A percentile compares a stretch with the other conserved stretches of the same genome.
These are phyloP conservation scores for Fusarium sp. DNA, from an alignment of 2,329 filamentous ascomycete genomes.

Conservation along the genomic window DNA sequence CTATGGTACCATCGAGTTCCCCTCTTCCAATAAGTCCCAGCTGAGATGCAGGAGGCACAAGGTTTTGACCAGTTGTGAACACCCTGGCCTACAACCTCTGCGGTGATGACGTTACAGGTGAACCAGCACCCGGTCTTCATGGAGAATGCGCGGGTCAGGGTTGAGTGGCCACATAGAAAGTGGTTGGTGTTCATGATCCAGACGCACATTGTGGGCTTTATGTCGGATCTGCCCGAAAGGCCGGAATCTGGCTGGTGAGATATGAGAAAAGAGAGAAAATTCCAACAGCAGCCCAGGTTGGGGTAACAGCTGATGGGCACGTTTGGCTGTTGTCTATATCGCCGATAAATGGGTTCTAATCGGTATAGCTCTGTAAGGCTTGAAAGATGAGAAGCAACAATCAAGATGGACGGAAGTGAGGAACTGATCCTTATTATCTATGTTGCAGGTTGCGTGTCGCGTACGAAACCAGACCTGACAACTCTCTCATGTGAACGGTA, in stretches of 20 bases:
- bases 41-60: not conserved
- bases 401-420: accelerated
- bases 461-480: too few relatives aligned
- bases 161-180: not conserved
- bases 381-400: not conserved
- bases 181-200: not conserved
- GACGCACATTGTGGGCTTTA: not conserved
- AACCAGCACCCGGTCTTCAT: not conserved
- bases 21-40: not conserved
- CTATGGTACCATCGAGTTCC: not conserved
- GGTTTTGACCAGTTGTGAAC: not conserved
- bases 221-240: accelerated
- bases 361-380: not conserved
- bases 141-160: not conserved
- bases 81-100: not conserved
- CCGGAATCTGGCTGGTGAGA: too few relatives aligned
- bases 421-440: not conserved
- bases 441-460: accelerated
- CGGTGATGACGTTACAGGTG: not conserved
- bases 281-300: too few relatives aligned
- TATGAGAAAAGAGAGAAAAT: too few relatives aligned
- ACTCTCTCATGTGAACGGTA: not conserved
- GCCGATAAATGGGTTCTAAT: not conserved
- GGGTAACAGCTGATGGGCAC: too few relatives aligned
- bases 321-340: not conserved